Base-by-base conservation (phyloP, 805 yeast species). In the Candida pseudoglaebosa region DNA sequence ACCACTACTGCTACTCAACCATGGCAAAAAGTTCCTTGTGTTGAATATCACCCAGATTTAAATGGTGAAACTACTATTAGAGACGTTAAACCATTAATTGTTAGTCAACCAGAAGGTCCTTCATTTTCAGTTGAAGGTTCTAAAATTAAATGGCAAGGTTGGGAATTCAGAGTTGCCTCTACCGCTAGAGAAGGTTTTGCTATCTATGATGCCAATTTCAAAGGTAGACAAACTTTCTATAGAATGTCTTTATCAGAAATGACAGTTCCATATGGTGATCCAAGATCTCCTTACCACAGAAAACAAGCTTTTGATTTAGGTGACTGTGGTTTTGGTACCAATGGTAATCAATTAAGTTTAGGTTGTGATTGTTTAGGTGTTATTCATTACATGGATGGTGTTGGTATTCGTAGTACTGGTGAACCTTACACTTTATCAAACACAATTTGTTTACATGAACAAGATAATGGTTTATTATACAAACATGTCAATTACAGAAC, bases 201-300 rank as follows among this genome's bases (percentile, higher is more conserved):
- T 22, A 48, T 84, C 24, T 84, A 84, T 59, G 85, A 84, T 49
- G 80, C 78, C 37, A 67, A 67, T 54, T 84, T 82, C 70, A 82
- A 83, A 60, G 91, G 90, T 37, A 78, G 93, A 63, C 81, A 84
- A 35, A 65, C 79, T 32, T 75, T 84, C 55, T 84, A 84, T 73
- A 73, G 93, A 66, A 60, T 83, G 34, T 73, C 89, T 2, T 64
- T 84, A 49, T 77, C 84, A 39, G 95, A 84, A 64, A 84, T 85
- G 95, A 84, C 91, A 29, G 95, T 85, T 46, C 93, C 93, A 24
- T 84, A 85, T 56, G 90, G 87, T 59, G 91, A 84, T 59, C 88
- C 90, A 54, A 74, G 91, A 62, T 59, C 62, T 44, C 93, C 93
- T 46, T 81, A 73, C 67, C 89, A 83, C 65, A 77, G 91, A 73